Conservation (phyloP, 1,284 basidiomycete genomes). For the Cryptococcus sp. region DNA sequence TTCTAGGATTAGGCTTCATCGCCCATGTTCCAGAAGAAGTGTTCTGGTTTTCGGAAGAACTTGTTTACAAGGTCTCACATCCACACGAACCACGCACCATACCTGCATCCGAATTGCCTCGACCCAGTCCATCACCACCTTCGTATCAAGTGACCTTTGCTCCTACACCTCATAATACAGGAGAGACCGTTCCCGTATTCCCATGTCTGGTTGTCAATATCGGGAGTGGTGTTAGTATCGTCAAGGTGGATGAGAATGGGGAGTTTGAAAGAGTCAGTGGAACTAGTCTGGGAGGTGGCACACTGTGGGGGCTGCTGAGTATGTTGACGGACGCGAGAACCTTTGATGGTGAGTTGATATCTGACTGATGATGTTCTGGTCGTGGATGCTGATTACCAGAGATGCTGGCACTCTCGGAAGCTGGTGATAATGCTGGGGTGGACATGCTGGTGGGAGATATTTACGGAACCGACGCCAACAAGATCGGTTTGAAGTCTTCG, state of each 20-base stretch:
- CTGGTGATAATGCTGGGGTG: conserved; percentile 87
- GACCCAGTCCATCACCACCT: conserved; percentile 89
- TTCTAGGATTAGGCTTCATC: conserved; percentile 95
- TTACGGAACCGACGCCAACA: conserved; percentile 89
- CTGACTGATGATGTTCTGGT: neutral
- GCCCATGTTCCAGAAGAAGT: conserved; percentile 93
- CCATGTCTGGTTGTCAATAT: conserved; percentile 98
- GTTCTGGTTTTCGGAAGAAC: conserved; percentile 97
- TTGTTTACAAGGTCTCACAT: conserved; percentile 80
- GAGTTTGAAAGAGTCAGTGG: conserved; percentile 94
- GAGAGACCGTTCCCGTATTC: conserved; percentile 67
- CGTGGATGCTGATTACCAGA: conserved; percentile 56
- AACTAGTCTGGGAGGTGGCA: conserved; percentile 96
- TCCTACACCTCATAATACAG: conserved; percentile 52
- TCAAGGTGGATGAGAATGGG: conserved; percentile 94
- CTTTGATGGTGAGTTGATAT: conserved; percentile 77
- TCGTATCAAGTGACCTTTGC: conserved; percentile 85
- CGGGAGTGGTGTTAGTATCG: conserved; percentile 94
- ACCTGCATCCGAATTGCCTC: conserved; percentile 57
- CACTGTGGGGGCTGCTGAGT: conserved; percentile 95
- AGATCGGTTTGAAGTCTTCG: conserved; percentile 91
- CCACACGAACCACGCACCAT: conserved; percentile 15
- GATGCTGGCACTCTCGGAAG: conserved; percentile 90
- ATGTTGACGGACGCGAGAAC: conserved; percentile 90
- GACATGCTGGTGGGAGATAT: conserved; percentile 99